Evolutionary conservation across 2,329 filamentous ascomycete species (phyloP).

Genomic region (Celoporthe dispersa): DNA sequence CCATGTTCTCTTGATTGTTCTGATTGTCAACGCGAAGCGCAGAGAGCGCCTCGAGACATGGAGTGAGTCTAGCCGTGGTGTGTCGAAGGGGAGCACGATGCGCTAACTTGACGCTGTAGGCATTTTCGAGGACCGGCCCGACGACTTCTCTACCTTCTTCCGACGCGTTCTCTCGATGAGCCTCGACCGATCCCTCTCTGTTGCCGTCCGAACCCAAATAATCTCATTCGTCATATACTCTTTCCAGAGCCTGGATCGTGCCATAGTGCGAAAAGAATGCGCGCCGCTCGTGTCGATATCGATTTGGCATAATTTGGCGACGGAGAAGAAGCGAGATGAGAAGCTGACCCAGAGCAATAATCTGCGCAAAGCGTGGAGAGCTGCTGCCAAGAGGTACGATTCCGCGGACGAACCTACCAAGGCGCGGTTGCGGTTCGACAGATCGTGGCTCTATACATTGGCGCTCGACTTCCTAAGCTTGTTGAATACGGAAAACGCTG

Average conservation of each 20-base stretch:
- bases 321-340: conserved; percentile 72
- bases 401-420: conserved; percentile 80
- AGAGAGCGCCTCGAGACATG: conserved; percentile 87
- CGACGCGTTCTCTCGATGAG: conserved; percentile 87
- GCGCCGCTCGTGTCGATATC: conserved; percentile 92
- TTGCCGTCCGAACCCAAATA: conserved; percentile 76
- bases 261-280: conserved; percentile 91
- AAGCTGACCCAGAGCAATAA: conserved; percentile 75
- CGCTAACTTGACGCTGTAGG: conserved; percentile 49
- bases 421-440: conserved; percentile 83
- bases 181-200: conserved; percentile 69
- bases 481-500: conserved; percentile 63
- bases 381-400: conserved; percentile 83
- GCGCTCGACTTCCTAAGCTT: conserved; percentile 80
- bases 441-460: conserved; percentile 89
- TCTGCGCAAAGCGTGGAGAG: conserved; percentile 88
- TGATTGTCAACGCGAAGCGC: conserved; percentile 87
- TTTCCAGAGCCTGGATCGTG: conserved; percentile 91
- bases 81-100: not conserved
- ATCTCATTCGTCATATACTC: conserved; percentile 87
- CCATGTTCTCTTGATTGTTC: conserved; percentile 83
- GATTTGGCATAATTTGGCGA: conserved; percentile 92
- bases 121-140: conserved; percentile 75
- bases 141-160: conserved; percentile 88
- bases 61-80: conserved; percentile 57